Evolutionary conservation across 192 early-diverging fungal genomes (phyloP).

Genomic region (Spinellus fusiger): DNA sequence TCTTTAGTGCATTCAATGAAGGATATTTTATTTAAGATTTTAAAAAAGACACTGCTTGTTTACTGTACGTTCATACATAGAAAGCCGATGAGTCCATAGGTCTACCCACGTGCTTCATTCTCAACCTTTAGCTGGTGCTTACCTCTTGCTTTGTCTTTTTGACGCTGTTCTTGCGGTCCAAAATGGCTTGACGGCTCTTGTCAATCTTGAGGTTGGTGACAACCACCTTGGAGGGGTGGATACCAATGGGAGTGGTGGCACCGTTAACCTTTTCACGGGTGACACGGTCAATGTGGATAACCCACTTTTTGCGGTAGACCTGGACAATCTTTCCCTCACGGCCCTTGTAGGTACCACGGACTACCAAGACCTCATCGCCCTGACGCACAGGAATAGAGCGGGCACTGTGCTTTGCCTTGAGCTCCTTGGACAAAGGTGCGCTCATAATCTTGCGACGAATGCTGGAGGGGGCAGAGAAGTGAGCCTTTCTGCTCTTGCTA

Average conservation of each 20-base stretch:
- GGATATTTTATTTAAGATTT: too few species aligned
- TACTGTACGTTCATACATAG: too few species aligned
- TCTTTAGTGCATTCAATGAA: too few species aligned
- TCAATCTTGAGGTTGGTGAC: conserved; percentile 93
- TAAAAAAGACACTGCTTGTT: too few species aligned
- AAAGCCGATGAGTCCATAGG: too few species aligned
- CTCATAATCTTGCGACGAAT: conserved; percentile 95
- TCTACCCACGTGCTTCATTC: too few species aligned
- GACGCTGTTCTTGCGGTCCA: conserved; percentile 81
- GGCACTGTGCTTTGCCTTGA: conserved; percentile 91
- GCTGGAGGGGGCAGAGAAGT: conserved; percentile 95
- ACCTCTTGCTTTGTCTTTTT: conserved; percentile 31
- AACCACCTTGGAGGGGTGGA: conserved; percentile 98
- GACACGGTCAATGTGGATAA: conserved; percentile 98
- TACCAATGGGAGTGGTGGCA: conserved; percentile 80
- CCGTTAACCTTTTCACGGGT: conserved; percentile 98
- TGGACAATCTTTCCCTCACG: conserved; percentile 92
- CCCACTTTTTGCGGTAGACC: conserved; percentile 99
- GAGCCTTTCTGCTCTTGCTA: conserved; percentile 95
- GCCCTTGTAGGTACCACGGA: conserved; percentile 94
- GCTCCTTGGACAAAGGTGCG: conserved; percentile 94
- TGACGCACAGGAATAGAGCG: conserved; percentile 95
- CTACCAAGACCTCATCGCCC: conserved; percentile 96
- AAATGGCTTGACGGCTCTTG: conserved; percentile 90
- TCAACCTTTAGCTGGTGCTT: too few species aligned